Percentiles rank a stretch among this genome's conserved stretches.
Conservation (phyloP, 176 grass and related monocot species). For the Bothriochloa decipiens region DNA sequence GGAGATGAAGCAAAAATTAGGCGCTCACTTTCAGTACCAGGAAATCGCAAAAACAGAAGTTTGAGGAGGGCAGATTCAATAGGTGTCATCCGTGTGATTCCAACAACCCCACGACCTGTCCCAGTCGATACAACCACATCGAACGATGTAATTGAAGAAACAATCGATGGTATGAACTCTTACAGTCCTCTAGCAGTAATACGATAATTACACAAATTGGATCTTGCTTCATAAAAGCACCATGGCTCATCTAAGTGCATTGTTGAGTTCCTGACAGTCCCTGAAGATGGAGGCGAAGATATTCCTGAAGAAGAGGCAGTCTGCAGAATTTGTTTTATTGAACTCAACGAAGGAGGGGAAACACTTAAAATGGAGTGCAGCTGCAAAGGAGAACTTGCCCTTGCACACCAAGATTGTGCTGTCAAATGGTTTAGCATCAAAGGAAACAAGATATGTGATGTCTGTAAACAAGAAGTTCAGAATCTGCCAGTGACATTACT, state of each 20-base stretch:
- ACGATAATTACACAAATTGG: slow-evolving; percentile 11
- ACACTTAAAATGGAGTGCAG: slow-evolving; percentile 99
- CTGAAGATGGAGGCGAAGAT: slow-evolving; percentile 83
- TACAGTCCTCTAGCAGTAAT: slow-evolving; percentile 5
- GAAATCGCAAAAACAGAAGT: slow-evolving; percentile 76
- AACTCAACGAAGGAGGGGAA: slow-evolving; percentile 95
- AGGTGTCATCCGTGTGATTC: slow-evolving; percentile 84
- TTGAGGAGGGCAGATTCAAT: slow-evolving; percentile 82
- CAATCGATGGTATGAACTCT: slow-evolving; percentile 52
- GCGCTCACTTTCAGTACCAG: slow-evolving; percentile 89
- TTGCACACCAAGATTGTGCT: slow-evolving; percentile 97
- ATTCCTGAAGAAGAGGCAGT: slow-evolving; percentile 99
- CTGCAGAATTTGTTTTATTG: slow-evolving; percentile 93
- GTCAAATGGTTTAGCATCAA: slow-evolving; percentile 99
- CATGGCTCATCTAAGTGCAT: slow-evolving; percentile 33
- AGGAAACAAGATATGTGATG: slow-evolving; percentile 97
- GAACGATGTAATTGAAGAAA: slow-evolving; percentile 68
- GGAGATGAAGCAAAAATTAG: slow-evolving; percentile 76
- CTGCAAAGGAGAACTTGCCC: slow-evolving; percentile 98
- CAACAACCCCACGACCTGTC: slow-evolving; percentile 73
- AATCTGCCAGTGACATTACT: slow-evolving; percentile 95
- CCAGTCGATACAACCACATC: slow-evolving; percentile 40
- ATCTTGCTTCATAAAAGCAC: slow-evolving; percentile 29
- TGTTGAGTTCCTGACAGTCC: slow-evolving; percentile 39
- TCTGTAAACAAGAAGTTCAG: slow-evolving; percentile 87